Percentiles rank a stretch among this genome's conserved stretches.
Conservation (phyloP, 495 filamentous ascomycete genomes). For the Neurospora sp. region DNA sequence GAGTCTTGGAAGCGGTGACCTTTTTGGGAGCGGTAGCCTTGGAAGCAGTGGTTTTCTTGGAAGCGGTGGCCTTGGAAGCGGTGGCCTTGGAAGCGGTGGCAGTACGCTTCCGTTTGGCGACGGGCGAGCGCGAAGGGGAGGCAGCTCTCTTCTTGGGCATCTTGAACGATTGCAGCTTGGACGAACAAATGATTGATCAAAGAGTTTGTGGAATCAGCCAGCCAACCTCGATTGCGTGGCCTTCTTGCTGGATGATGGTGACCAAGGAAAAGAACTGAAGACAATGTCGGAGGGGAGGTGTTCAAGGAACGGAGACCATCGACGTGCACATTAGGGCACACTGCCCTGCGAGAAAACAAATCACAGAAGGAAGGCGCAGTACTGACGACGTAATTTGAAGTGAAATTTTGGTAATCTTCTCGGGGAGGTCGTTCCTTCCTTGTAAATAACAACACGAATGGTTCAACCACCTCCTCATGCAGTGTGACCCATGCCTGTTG, state of each 20-base stretch:
- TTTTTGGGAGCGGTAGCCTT: not conserved
- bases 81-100: not conserved
- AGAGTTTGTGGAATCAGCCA: not conserved
- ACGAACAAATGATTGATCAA: not conserved
- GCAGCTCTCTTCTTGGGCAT: not conserved
- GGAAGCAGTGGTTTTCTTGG: not conserved
- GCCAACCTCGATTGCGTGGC: not conserved
- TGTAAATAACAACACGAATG: not conserved
- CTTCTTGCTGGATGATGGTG: not conserved
- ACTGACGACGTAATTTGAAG: not conserved
- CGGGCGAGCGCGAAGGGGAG: not conserved
- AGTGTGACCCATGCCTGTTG: no score
- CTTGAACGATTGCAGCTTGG: not conserved
- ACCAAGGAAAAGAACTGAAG: not conserved
- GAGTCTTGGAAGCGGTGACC: no score
- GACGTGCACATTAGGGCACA: not conserved
- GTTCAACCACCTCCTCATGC: not conserved
- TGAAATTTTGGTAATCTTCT: not conserved
- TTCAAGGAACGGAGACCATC: not conserved
- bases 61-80: not conserved
- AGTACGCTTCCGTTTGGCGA: not conserved
- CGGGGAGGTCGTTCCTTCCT: not conserved
- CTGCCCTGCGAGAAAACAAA: not conserved
- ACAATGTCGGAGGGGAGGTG: not conserved
- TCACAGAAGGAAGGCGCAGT: not conserved